These are phyloP conservation scores for Sphaerostilbella broomeana DNA, from an alignment of 2,329 filamentous ascomycete genomes.

Conservation along the genomic window DNA sequence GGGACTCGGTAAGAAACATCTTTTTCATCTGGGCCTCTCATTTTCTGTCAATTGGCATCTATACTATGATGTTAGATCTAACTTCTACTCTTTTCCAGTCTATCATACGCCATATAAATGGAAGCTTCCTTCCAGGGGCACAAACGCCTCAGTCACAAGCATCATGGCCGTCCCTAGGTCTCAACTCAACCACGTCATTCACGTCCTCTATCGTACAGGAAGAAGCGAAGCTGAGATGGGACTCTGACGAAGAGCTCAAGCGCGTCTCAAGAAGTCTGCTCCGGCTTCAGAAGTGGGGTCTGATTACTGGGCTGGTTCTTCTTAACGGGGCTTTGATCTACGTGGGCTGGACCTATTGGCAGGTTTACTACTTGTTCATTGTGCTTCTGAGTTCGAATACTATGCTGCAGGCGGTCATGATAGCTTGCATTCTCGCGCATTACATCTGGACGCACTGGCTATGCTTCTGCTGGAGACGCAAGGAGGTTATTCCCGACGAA, in stretches of 20 bases:
- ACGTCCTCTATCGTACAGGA: constrained; percentile 31
- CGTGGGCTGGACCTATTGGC: constrained; percentile 30
- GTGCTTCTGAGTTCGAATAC: constrained; percentile 41
- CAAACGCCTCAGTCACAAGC: constrained; percentile 26
- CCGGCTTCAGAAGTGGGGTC: constrained; percentile 32
- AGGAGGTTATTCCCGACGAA: constrained; percentile 29
- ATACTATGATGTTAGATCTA: neutral
- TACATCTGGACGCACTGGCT: constrained; percentile 25
- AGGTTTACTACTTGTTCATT: constrained; percentile 39
- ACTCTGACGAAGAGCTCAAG: constrained; percentile 34
- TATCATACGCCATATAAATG: constrained; percentile 27
- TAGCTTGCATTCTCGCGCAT: constrained; percentile 30
- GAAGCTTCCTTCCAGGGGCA: constrained; percentile 24
- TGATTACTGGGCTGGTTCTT: constrained; percentile 29
- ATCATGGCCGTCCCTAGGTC: constrained; percentile 25
- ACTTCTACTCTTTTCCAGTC: no score
- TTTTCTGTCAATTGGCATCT: neutral
- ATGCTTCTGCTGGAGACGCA: constrained; percentile 24
- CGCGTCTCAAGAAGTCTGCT: constrained; percentile 32
- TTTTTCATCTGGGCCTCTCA: no score
- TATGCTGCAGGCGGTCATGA: constrained; percentile 36
- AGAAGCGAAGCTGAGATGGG: constrained; percentile 34
- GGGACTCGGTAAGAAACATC: constrained; percentile 24
- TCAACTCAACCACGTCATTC: constrained; percentile 30
- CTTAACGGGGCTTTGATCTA: constrained; percentile 33